Base-by-base conservation (phyloP, 768 basidiomycete species). In the Lactarius sp. region DNA sequence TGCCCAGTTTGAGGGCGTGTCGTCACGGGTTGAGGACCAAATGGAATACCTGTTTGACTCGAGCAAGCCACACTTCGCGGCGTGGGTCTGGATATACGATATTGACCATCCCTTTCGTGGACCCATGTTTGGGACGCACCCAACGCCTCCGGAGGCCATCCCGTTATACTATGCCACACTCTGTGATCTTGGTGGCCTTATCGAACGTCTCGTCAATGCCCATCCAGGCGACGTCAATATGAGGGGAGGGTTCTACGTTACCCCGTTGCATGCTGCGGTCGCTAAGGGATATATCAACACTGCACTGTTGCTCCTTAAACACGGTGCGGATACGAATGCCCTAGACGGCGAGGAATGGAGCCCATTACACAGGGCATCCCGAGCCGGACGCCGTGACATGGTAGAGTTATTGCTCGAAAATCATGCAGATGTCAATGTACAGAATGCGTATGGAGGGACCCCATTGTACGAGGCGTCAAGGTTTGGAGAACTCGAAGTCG, bases 1-100 rank as follows among this genome's bases (percentile, higher is more conserved):
- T 33, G 56, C 33, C 0, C 41, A 52, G 31, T 52, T 58, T 7
- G 33, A 36, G 7, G 34, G 37, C 12, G 56, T 58, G 12, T 52
- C 56, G 2, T 39, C 34, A 1, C 13, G n/a, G 0, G 14, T 58
- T 0, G 20, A 57, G 2, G 53, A 58, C 0, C 10, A 16, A 0
- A 62, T 62, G 56, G 44, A 58, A 9, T 18, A 10, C 13, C 44
- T 62, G 0, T 62, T 62, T 34, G 34, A 62, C 36, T 14, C 10
- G 0, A 6, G 12, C 3, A 41, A 44, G 2, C 34, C 55, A 1
- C 12, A 52, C 31, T 62, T 62, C 33, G 42, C 51, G 42, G 33
- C 56, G 2, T 62, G 62, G 62, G n/a, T 62, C 18, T 56, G 61
- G 61, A 3, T 44, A 13, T 47, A 52, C 8, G 56, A 62, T 6